phyloP scores from a whole-genome alignment of 2,329 filamentous ascomycete species.

The Monilinia aucupariae region DNA sequence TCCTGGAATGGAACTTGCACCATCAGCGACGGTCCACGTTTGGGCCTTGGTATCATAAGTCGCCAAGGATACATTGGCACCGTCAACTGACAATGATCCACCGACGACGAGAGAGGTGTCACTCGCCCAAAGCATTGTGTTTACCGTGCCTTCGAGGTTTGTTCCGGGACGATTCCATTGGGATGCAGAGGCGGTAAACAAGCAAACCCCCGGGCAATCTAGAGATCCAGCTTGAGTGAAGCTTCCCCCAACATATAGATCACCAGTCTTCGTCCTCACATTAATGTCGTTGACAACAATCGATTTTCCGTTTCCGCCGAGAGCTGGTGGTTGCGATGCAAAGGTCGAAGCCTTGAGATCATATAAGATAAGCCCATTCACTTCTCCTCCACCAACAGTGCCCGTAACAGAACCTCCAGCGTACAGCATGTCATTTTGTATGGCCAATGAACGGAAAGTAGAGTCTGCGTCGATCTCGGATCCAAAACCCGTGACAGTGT shows the following conservation, averaged over 20 bases:
- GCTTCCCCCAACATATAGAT: slow-evolving; percentile 80
- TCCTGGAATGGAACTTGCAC: slow-evolving; percentile 65
- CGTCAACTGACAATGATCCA: slow-evolving; percentile 66
- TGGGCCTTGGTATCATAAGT: slow-evolving; percentile 65
- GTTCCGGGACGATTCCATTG: slow-evolving; percentile 79
- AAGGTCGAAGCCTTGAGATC: slow-evolving; percentile 63
- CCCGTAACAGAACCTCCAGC: slow-evolving; percentile 79
- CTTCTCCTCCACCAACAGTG: slow-evolving; percentile 51
- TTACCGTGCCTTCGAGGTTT: slow-evolving; percentile 64
- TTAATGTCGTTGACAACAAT: slow-evolving; percentile 73
- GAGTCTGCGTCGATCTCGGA: slow-evolving; percentile 64
- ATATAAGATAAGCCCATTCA: slow-evolving; percentile 76
- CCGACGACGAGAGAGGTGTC: slow-evolving; percentile 68
- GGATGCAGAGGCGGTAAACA: slow-evolving; percentile 62
- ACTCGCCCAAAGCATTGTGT: slow-evolving; percentile 70
- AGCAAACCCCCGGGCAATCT: slow-evolving; percentile 75
- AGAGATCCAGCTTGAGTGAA: slow-evolving; percentile 81
- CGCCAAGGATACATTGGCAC: slow-evolving; percentile 61
- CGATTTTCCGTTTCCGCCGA: slow-evolving; percentile 64
- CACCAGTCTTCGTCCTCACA: slow-evolving; percentile 60
- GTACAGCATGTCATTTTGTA: slow-evolving; percentile 64
- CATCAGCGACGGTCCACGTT: slow-evolving; percentile 60
- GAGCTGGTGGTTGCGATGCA: slow-evolving; percentile 65
- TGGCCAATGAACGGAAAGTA: slow-evolving; percentile 65
- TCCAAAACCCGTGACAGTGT: slow-evolving; percentile 64